A percentile compares a stretch with the other conserved stretches of the same genome.
Conservation (phyloP, 805 yeast genomes). For the Brettanomyces nanus region DNA sequence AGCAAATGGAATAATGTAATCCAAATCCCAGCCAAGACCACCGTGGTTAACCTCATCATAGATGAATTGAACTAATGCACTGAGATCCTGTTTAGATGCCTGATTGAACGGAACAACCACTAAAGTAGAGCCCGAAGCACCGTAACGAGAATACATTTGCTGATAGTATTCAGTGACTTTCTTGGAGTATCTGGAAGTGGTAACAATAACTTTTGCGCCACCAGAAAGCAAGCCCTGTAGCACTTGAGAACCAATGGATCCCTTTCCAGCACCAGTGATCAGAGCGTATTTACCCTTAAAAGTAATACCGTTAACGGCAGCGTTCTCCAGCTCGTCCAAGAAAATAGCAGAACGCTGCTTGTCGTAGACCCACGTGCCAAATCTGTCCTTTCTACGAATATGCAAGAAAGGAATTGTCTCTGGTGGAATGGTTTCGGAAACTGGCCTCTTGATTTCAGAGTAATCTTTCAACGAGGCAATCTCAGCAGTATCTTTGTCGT, state of each 20-base stretch:
- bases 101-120: conserved; percentile 98
- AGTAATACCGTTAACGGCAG: conserved; percentile 90
- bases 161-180: conserved; percentile 94
- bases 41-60: conserved; percentile 77
- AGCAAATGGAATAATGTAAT: conserved; percentile 93
- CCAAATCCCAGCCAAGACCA: conserved; percentile 97
- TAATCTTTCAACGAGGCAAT: conserved; percentile 76
- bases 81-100: conserved; percentile 92
- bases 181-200: conserved; percentile 93
- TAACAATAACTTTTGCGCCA: conserved; percentile 95
- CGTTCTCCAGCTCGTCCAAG: conserved; percentile 85
- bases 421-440: conserved; percentile 63
- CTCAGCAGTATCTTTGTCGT: conserved; percentile 54
- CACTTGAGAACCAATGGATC: conserved; percentile 96
- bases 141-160: conserved; percentile 82
- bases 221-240: conserved; percentile 92
- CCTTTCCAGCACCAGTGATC: conserved; percentile 98
- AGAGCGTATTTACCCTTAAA: conserved; percentile 84
- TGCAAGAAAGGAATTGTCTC: conserved; percentile 94
- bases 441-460: conserved; percentile 63
- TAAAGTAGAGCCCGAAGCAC: conserved; percentile 86
- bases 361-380: conserved; percentile 81
- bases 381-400: conserved; percentile 65
- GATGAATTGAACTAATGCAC: conserved; percentile 75
- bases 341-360: conserved; percentile 66